A percentile compares a stretch with the other conserved stretches of the same genome.
These are phyloP conservation scores for Trebouxia sp. DNA, from an alignment of 139 green algal species.

Conservation along the genomic window DNA sequence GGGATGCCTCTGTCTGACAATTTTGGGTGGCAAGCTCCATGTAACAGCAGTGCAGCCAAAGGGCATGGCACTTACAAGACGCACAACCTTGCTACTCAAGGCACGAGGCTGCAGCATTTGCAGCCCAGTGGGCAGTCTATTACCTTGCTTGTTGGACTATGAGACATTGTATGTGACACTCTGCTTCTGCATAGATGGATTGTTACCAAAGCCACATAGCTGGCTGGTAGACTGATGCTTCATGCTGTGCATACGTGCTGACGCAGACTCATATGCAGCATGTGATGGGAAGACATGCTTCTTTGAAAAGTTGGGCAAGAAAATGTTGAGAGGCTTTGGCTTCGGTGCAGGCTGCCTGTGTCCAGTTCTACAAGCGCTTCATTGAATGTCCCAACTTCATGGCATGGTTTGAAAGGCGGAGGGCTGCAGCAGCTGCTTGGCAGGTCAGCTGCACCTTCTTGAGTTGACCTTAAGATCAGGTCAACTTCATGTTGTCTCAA, in stretches of 20 bases:
- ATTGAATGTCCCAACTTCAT: constrained; percentile 65
- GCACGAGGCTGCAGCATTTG: too few relatives aligned
- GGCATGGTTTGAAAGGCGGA: constrained; percentile 66
- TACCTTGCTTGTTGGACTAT: too few relatives aligned
- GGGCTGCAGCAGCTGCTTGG: constrained; percentile 34
- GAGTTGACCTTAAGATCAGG: neutral
- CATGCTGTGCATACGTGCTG: neutral
- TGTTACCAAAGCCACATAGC: neutral
- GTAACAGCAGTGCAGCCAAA: too few relatives aligned
- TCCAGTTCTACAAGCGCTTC: constrained; percentile 74
- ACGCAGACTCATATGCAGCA: neutral
- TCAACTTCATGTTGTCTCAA: neutral
- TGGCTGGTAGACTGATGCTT: neutral
- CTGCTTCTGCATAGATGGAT: neutral
- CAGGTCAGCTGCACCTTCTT: constrained; percentile 27
- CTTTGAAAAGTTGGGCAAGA: too few relatives aligned
- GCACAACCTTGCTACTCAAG: too few relatives aligned
- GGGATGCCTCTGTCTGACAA: too few relatives aligned
- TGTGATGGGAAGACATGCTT: too few relatives aligned
- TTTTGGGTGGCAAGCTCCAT: too few relatives aligned
- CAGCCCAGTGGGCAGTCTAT: too few relatives aligned
- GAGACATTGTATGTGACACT: too few relatives aligned
- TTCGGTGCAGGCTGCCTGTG: constrained; percentile 30
- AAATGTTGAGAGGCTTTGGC: neutral
- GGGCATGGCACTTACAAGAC: too few relatives aligned